Percentiles rank a stretch among this genome's conserved stretches.
Evolutionary conservation across 495 filamentous ascomycete species (phyloP).

Genomic region (Eremomyces bilateralis): DNA sequence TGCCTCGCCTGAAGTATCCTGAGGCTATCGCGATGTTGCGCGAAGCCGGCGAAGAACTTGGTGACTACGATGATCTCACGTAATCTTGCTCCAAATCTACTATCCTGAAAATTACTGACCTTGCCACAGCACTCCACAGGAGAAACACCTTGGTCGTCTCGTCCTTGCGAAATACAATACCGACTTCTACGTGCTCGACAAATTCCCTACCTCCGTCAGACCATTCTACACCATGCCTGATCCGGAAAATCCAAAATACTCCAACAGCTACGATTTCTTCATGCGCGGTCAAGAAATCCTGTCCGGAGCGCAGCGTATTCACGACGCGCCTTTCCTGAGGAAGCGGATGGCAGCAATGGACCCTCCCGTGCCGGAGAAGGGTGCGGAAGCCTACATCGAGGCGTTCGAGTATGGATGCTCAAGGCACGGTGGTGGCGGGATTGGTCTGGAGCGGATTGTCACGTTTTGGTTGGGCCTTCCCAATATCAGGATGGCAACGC

Average conservation of each 20-base stretch:
- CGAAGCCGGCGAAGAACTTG: constrained; percentile 49
- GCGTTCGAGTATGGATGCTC: constrained; percentile 60
- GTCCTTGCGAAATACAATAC: constrained; percentile 65
- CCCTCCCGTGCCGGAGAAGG: constrained; percentile 37
- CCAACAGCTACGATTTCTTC: constrained; percentile 84
- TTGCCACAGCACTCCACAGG: constrained; percentile 41
- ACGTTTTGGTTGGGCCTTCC: constrained; percentile 72
- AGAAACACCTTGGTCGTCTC: constrained; percentile 74
- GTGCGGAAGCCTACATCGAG: constrained; percentile 67
- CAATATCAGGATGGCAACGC: constrained; percentile 53
- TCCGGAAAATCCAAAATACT: constrained; percentile 34
- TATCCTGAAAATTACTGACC: constrained; percentile 14
- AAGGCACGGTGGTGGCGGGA: constrained; percentile 68
- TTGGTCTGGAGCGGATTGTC: constrained; percentile 75
- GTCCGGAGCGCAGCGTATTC: constrained; percentile 69
- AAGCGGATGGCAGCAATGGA: constrained; percentile 49
- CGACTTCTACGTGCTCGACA: constrained; percentile 83
- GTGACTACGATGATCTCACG: constrained; percentile 56
- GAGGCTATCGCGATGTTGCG: constrained; percentile 68
- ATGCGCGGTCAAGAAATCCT: constrained; percentile 84
- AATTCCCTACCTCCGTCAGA: constrained; percentile 66
- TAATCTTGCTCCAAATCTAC: constrained; percentile 12
- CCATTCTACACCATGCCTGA: constrained; percentile 84
- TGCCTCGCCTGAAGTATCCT: constrained; percentile 62
- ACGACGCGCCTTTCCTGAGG: constrained; percentile 47